Evolutionary conservation across 2,329 filamentous ascomycete genomes (phyloP), one percentile per base, ranked within the genome.

Genomic region (Diaporthe longicolla): DNA sequence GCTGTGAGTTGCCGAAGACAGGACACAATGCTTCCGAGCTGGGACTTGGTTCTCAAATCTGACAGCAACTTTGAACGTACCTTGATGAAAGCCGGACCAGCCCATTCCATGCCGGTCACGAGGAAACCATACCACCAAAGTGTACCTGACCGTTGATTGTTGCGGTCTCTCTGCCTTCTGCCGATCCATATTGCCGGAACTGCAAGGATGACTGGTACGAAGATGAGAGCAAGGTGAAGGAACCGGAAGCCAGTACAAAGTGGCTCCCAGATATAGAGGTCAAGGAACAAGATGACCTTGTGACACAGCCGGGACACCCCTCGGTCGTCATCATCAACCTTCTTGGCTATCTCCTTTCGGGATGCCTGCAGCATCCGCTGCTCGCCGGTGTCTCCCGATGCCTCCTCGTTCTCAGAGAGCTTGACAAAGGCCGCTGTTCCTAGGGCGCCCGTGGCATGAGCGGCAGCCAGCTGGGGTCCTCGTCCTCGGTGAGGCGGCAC

Each of bases 71-170:
- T 58, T 32, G 43, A 54, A 72, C 81, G 68, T 84, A 94, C 93
- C 89, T 99, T 99, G 85, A 99, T 99, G 81, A 99, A 99, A 0
- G 97, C 95, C 58, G 97, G 95, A 0, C 97, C 97, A 24, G 96
- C 95, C 80, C 92, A 89, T 84, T 99, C 96, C 97, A 99, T 98
- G 37, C 93, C 89, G 73, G 87, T 89, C 13, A 98, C 95, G 52
- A 99, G 84, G 79, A 98, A 97, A 4, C 87, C 87, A 84, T 98
- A 99, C 97, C 97, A 99, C 95, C 94, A 98, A 4, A 98, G 80
- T 0, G 95, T 95, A 0, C 97, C 96, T 8, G 85, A 88, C 76
- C 94, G 89, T 84, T 98, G 94, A 77, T 94, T 91, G 78, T 95
- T 92, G 73, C 88, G 89, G 45, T 91, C 85, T 2, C 88, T 84